Conservation (phyloP, 768 basidiomycete genomes). For the Amanita rimosa region DNA sequence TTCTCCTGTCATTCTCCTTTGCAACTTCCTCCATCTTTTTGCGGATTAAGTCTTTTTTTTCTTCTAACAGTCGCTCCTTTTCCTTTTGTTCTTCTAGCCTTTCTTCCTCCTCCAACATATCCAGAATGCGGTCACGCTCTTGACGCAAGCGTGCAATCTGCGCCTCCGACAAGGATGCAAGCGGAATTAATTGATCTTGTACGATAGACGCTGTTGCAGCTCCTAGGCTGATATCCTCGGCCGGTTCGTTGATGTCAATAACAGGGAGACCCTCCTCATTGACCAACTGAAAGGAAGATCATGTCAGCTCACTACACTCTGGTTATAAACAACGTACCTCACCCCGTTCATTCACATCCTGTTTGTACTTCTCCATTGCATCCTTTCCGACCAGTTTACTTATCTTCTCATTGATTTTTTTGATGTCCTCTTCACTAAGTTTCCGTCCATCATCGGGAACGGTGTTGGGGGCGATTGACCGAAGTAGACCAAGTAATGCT, state of each 20-base stretch:
- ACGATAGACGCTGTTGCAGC: conserved; percentile 11
- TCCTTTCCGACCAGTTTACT: conserved; percentile 43
- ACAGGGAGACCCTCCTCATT: conserved; percentile 77
- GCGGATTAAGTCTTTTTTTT: conserved; percentile 33
- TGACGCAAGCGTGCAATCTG: conserved; percentile 39
- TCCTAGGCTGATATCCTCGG: conserved; percentile 14
- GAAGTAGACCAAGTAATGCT: conserved; percentile 31
- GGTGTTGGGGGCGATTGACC: conserved; percentile 25
- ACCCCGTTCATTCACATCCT: conserved; percentile 40
- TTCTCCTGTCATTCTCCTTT: conserved; percentile 25
- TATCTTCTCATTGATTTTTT: conserved; percentile 48
- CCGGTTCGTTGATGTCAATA: conserved; percentile 62
- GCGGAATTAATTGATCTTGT: conserved; percentile 32
- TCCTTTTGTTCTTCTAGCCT: conserved; percentile 29
- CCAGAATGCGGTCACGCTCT: conserved; percentile 56
- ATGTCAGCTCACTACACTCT: conserved; percentile 11
- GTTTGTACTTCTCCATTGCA: conserved; percentile 18
- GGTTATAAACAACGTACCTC: conserved; percentile 38
- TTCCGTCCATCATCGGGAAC: conserved; percentile 15
- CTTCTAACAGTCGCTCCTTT: conserved; percentile 26
- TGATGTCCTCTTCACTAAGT: conserved; percentile 35
- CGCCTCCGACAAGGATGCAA: conserved; percentile 30
- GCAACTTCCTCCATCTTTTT: conserved; percentile 37
- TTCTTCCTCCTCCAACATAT: conserved; percentile 66
- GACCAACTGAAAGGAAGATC: conserved; percentile 34